phyloP scores from a whole-genome alignment of 768 basidiomycete species.

The Boletus insuetus region DNA sequence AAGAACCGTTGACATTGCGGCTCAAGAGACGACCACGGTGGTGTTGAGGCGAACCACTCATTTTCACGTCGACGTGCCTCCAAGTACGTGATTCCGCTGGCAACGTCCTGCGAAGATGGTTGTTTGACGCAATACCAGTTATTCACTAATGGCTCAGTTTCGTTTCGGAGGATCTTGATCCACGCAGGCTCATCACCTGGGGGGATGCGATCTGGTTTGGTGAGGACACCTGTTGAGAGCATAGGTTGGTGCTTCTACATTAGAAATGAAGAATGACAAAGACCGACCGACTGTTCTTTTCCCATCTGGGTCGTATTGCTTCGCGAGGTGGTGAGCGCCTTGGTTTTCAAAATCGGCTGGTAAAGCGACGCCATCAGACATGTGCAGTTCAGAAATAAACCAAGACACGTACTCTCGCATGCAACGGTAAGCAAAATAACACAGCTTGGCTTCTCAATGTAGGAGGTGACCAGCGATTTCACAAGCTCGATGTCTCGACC shows the following conservation, averaged over 20 bases:
- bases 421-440: slow-evolving; percentile 68
- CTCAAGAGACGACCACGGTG: slow-evolving; percentile 58
- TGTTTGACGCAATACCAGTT: slow-evolving; percentile 43
- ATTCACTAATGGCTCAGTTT: slow-evolving; percentile 33
- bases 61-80: slow-evolving; percentile 57
- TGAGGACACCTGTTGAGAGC: slow-evolving; percentile 37
- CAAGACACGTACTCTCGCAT: slow-evolving; percentile 24
- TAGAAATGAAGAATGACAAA: slow-evolving; percentile 30
- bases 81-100: slow-evolving; percentile 43
- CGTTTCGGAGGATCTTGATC: slow-evolving; percentile 56
- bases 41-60: slow-evolving; percentile 50
- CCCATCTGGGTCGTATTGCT: slow-evolving; percentile 57
- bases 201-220: slow-evolving; percentile 64
- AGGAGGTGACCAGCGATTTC: slow-evolving; percentile 51
- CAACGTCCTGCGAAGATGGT: slow-evolving; percentile 27
- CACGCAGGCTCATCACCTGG: slow-evolving; percentile 37
- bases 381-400: not conserved
- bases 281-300: slow-evolving; percentile 65
- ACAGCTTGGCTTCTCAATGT: slow-evolving; percentile 65
- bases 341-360: slow-evolving; percentile 83
- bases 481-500: slow-evolving; percentile 60
- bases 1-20: slow-evolving; percentile 48
- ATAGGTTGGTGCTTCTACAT: not conserved
- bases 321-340: slow-evolving; percentile 65
- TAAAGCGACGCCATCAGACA: slow-evolving; percentile 38